Conservation (phyloP, 2,329 filamentous ascomycete species). For the Bimuria novae-zelandiae region DNA sequence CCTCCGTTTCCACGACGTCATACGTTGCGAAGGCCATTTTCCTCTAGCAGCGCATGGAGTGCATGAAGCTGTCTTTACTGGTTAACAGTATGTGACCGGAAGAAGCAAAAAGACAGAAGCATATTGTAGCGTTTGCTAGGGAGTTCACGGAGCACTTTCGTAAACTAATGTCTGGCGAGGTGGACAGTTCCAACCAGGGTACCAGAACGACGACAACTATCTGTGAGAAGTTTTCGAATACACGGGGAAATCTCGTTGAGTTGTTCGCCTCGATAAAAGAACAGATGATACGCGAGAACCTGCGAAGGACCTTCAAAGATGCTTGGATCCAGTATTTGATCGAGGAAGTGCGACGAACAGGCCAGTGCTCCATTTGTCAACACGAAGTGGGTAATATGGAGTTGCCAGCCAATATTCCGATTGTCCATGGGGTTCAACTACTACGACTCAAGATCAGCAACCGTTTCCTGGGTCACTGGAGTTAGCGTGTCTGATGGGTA, state of each 20-base stretch:
- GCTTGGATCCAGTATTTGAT: neutral
- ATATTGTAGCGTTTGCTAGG: neutral
- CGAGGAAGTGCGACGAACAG: neutral
- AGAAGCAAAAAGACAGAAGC: neutral
- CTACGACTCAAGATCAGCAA: too few relatives aligned
- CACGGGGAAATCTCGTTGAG: neutral
- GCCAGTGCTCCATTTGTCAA: neutral
- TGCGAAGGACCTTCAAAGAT: neutral
- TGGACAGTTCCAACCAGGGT: neutral
- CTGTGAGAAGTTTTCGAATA: neutral
- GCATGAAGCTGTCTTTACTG: neutral
- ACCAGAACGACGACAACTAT: neutral
- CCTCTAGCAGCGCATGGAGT: neutral
- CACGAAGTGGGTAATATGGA: neutral
- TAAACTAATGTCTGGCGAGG: neutral
- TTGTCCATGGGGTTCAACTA: too few relatives aligned
- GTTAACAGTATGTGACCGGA: neutral
- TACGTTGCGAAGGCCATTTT: neutral
- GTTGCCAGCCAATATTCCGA: too few relatives aligned
- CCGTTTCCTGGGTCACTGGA: too few relatives aligned
- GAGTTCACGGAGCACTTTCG: neutral
- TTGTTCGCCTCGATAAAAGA: neutral
- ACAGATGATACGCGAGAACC: neutral
- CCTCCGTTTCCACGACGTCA: neutral
- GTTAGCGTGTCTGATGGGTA: too few relatives aligned